Evolutionary conservation across 306 rosid species (phyloP).

Genomic region (Prosopis cineraria): DNA sequence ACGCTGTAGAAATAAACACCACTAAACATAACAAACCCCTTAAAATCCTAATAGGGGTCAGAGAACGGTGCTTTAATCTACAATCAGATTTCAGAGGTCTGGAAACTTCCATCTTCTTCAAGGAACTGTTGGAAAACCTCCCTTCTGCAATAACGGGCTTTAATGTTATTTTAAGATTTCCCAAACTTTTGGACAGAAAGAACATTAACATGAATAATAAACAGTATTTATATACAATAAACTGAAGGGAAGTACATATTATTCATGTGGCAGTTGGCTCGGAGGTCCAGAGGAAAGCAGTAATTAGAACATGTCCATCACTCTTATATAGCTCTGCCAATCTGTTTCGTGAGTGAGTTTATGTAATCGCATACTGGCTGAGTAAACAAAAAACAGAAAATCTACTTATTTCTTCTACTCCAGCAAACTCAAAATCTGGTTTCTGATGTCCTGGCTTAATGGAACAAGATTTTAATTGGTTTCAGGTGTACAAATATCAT

Average conservation of each 20-base stretch:
- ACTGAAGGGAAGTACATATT: slow-evolving; percentile 15
- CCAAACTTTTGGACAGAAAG: slow-evolving; percentile 21
- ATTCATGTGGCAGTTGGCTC: not conserved
- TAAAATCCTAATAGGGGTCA: slow-evolving; percentile 62
- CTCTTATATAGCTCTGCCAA: slow-evolving; percentile 3
- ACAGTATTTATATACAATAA: slow-evolving; percentile 15
- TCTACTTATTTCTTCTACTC: not conserved
- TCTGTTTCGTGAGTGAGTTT: slow-evolving; percentile 3
- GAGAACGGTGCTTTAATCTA: slow-evolving; percentile 60
- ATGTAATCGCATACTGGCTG: slow-evolving; percentile 16
- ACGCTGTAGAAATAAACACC: slow-evolving; percentile 87
- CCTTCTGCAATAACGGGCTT: slow-evolving; percentile 57
- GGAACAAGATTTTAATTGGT: not conserved
- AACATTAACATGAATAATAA: slow-evolving; percentile 12
- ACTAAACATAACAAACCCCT: slow-evolving; percentile 79
- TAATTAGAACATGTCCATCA: slow-evolving; percentile 7
- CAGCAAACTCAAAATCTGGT: slow-evolving; percentile 1
- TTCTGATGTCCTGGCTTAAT: slow-evolving; percentile 2
- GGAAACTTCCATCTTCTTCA: slow-evolving; percentile 67
- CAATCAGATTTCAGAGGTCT: slow-evolving; percentile 46
- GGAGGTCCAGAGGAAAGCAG: slow-evolving; percentile 22
- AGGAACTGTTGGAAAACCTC: slow-evolving; percentile 43
- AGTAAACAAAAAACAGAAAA: slow-evolving; percentile 9
- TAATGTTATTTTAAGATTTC: slow-evolving; percentile 35
- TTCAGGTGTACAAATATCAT: not conserved